phyloP scores from a whole-genome alignment of 257 asterid species.

The Anisodus acutangulus region DNA sequence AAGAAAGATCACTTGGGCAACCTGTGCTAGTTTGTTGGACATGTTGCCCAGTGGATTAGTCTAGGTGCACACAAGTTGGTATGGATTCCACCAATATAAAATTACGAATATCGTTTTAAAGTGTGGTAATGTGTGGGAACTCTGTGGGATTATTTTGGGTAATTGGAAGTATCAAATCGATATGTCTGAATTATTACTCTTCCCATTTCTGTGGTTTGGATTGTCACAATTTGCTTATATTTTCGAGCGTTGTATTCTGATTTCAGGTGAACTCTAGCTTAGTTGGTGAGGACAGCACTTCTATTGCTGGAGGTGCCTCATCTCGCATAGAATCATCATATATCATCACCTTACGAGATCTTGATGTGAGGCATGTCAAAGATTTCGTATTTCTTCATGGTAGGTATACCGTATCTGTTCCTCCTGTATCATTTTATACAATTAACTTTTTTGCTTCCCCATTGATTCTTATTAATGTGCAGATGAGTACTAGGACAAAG shows the following conservation, averaged over 20 bases:
- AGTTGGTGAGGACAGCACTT: conserved; percentile 74
- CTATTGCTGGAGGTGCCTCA: conserved; percentile 64
- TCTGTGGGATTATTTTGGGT: not conserved
- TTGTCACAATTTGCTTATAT: conserved; percentile 29
- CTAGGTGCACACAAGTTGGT: conserved; percentile 6
- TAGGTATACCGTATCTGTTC: conserved; percentile 48
- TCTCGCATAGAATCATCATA: conserved; percentile 91
- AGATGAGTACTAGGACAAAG: not conserved
- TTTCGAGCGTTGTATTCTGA: conserved; percentile 36
- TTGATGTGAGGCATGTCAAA: conserved; percentile 92
- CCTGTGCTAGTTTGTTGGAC: not conserved
- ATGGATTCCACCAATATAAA: not conserved
- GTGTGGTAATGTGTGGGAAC: not conserved
- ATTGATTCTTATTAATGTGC: not conserved
- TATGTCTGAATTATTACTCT: conserved; percentile 33
- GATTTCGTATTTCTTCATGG: conserved; percentile 87
- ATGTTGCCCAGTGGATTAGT: not conserved
- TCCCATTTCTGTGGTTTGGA: conserved; percentile 30
- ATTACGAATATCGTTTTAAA: not conserved
- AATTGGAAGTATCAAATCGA: conserved; percentile 24
- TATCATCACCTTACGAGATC: conserved; percentile 72
- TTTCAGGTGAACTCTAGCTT: conserved; percentile 88
- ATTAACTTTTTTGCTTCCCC: not conserved
- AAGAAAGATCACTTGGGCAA: not conserved
- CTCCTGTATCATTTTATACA: not conserved